Evolutionary conservation across 2,329 filamentous ascomycete genomes (phyloP).

Genomic region (Dactylellina cionopaga): DNA sequence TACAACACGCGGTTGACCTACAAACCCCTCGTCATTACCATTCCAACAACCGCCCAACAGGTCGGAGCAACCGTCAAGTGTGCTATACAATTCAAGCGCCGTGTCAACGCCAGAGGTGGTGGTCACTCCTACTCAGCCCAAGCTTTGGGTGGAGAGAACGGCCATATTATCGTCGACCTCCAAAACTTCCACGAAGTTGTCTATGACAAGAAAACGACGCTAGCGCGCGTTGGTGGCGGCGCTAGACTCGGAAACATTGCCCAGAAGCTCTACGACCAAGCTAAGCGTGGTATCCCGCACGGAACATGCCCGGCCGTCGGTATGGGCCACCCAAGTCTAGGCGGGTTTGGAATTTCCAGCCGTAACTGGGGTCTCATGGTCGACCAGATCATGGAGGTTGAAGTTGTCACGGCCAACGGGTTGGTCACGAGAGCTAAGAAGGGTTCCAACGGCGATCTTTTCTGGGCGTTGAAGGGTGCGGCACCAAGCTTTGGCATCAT

Average conservation of each 20-base stretch:
- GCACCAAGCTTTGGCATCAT: conserved; percentile 63
- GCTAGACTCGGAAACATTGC: conserved; percentile 65
- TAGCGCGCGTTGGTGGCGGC: conserved; percentile 65
- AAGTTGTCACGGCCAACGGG: conserved; percentile 62
- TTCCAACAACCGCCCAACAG: conserved; percentile 67
- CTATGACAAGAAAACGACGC: conserved; percentile 61
- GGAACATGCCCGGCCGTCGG: conserved; percentile 59
- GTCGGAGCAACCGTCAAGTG: conserved; percentile 70
- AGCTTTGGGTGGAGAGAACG: conserved; percentile 65
- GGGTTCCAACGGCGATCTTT: conserved; percentile 61
- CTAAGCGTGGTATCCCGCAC: conserved; percentile 58
- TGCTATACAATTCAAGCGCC: conserved; percentile 64
- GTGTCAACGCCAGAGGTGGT: conserved; percentile 72
- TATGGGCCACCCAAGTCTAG: conserved; percentile 61
- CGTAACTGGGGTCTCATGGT: conserved; percentile 66
- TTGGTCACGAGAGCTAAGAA: conserved; percentile 52
- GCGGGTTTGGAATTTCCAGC: conserved; percentile 61
- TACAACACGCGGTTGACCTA: conserved; percentile 40
- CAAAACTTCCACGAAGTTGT: conserved; percentile 63
- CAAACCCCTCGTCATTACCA: conserved; percentile 68
- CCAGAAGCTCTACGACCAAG: conserved; percentile 59
- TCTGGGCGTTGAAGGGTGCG: conserved; percentile 63
- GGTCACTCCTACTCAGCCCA: conserved; percentile 72
- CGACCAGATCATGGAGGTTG: conserved; percentile 65
- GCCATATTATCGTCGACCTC: conserved; percentile 65